Conservation (phyloP, 495 filamentous ascomycete species). For the Lepidopterella palustris region DNA sequence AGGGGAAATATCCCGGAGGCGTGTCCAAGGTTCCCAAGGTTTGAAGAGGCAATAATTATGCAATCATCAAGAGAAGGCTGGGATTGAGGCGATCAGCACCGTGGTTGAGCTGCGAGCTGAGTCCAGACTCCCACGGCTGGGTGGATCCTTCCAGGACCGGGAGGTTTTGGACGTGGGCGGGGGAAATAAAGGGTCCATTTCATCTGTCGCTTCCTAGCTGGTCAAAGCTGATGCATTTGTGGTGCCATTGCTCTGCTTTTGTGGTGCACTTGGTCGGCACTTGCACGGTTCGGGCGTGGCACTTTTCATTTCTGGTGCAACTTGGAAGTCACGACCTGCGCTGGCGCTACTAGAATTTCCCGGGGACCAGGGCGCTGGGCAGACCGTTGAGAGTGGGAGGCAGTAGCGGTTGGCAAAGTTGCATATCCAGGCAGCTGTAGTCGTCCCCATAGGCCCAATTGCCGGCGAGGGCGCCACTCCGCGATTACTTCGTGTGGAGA, state of each 20-base stretch:
- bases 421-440: background rate
- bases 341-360: background rate
- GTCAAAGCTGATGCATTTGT: too few species aligned
- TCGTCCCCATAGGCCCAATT: slow-evolving; percentile 26
- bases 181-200: background rate
- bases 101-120: background rate
- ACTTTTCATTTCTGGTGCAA: background rate
- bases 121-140: too few species aligned
- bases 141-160: too few species aligned
- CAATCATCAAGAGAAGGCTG: too few species aligned
- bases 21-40: background rate
- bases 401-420: background rate
- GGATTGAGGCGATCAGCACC: background rate
- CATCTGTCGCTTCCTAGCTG: too few species aligned
- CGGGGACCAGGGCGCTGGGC: slow-evolving; percentile 2
- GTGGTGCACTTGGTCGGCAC: too few species aligned
- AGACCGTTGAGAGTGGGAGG: slow-evolving; percentile 8
- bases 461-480: slow-evolving; percentile 10
- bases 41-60: too few species aligned
- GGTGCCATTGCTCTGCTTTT: too few species aligned
- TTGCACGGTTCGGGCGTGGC: background rate
- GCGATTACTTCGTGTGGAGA: slow-evolving; percentile 20
- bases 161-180: too few species aligned
- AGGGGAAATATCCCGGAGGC: background rate
- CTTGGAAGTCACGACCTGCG: too few species aligned